Conservation (phyloP, 2,329 filamentous ascomycete species). For the Aspergillus persii region DNA sequence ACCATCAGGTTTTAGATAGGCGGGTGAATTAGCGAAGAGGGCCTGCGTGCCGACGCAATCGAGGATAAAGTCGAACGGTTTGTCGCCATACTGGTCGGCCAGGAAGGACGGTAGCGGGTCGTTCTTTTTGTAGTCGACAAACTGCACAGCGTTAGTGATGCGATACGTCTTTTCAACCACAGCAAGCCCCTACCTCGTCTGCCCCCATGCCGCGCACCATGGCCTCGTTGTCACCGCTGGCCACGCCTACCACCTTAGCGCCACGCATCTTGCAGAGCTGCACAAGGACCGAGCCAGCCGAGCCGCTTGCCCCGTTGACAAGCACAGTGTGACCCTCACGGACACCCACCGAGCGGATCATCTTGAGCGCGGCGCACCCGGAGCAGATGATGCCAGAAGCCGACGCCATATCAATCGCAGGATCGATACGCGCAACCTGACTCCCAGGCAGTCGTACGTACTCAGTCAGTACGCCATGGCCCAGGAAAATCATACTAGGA, state of each 20-base stretch:
- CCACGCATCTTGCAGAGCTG: conserved; percentile 18
- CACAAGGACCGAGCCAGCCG: conserved; percentile 17
- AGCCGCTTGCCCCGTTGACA: conserved; percentile 20
- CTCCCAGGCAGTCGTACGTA: not conserved
- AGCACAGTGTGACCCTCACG: conserved; percentile 16
- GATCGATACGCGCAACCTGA: not conserved
- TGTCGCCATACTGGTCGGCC: conserved; percentile 10
- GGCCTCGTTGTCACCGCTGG: conserved; percentile 17
- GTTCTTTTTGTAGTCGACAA: not conserved
- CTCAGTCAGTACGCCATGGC: not conserved
- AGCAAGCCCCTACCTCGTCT: conserved; percentile 10
- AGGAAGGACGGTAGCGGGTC: conserved; percentile 7
- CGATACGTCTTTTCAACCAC: not conserved
- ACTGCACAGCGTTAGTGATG: not conserved
- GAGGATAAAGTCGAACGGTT: conserved; percentile 19
- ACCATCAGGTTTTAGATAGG: not conserved
- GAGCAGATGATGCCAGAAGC: conserved; percentile 13
- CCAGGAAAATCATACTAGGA: not conserved
- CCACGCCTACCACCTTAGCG: conserved; percentile 17
- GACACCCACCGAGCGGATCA: conserved; percentile 17
- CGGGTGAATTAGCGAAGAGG: conserved; percentile 17
- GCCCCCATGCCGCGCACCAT: conserved; percentile 18
- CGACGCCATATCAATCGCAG: conserved; percentile 12
- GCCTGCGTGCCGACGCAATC: conserved; percentile 20
- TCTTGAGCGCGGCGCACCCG: conserved; percentile 18